Percentiles rank a stretch among this genome's conserved stretches.
Conservation (phyloP, 768 basidiomycete genomes). For the Clitopilus hobsonii region DNA sequence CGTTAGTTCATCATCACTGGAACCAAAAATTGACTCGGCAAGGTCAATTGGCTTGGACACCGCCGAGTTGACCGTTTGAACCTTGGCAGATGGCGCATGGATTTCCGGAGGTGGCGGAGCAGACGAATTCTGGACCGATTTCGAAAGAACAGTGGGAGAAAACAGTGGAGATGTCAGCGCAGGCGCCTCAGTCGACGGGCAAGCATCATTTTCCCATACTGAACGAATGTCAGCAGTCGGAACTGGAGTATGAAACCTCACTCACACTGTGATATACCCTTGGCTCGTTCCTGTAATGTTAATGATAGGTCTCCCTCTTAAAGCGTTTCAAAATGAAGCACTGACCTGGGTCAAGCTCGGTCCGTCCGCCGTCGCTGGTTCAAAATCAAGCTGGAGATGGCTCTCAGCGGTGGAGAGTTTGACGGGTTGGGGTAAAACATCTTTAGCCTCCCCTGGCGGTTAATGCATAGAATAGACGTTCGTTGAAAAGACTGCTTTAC, state of each 20-base stretch:
- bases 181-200: not conserved
- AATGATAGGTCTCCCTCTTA: too few species aligned
- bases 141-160: not conserved
- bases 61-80: not conserved
- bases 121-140: not conserved
- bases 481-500: constrained; percentile 28
- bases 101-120: not conserved
- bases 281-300: constrained; percentile 14
- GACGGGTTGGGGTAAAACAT: constrained; percentile 4
- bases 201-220: not conserved
- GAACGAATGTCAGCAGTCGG: constrained; percentile 11
- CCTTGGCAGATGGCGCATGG: not conserved
- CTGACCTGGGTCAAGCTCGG: constrained; percentile 17
- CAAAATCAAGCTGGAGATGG: constrained; percentile 16
- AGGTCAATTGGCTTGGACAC: constrained; percentile 2
- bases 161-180: not conserved
- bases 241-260: constrained; percentile 2
- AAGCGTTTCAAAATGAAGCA: too few species aligned
- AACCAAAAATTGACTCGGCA: constrained; percentile 16
- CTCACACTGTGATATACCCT: constrained; percentile 19
- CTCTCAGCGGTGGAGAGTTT: constrained; percentile 21
- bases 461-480: too few species aligned
- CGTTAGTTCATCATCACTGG: constrained; percentile 19
- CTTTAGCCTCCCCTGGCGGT: too few species aligned
- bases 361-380: constrained; percentile 4